These are phyloP conservation scores for Isatis tinctoria DNA, from an alignment of 345 rosid genomes.

Conservation along the genomic window DNA sequence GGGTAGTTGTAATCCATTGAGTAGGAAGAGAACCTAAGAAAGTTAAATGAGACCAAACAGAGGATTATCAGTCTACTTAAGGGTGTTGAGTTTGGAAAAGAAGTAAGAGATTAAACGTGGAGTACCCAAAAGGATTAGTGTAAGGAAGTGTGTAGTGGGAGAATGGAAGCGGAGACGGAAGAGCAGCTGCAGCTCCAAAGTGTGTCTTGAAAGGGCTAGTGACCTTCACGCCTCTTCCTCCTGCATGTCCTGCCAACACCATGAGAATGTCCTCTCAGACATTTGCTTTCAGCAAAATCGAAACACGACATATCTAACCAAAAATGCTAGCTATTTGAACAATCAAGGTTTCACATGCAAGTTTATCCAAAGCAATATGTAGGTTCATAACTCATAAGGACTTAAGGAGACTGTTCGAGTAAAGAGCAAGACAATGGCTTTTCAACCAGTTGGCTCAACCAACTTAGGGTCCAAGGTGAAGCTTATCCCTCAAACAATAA, in stretches of 20 bases:
- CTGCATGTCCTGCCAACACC: slow-evolving; percentile 39
- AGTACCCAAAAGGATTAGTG: slow-evolving; percentile 66
- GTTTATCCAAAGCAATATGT: not conserved
- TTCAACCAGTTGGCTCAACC: not conserved
- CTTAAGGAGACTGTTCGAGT: not conserved
- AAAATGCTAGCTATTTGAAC: not conserved
- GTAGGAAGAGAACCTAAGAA: slow-evolving; percentile 78
- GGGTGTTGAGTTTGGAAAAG: not conserved
- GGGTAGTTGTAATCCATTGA: slow-evolving; percentile 89
- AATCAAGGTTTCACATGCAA: not conserved
- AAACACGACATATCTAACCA: not conserved
- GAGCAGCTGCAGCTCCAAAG: slow-evolving; percentile 60
- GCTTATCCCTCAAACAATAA: not conserved
- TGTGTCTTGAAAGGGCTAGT: slow-evolving; percentile 74
- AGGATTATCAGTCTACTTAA: slow-evolving; percentile 1
- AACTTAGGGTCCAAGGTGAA: not conserved
- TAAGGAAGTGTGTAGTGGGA: slow-evolving; percentile 87
- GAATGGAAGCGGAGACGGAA: slow-evolving; percentile 75
- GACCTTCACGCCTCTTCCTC: slow-evolving; percentile 64
- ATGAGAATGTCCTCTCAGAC: not conserved
- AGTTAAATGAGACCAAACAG: slow-evolving; percentile 5
- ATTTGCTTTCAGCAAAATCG: not conserved
- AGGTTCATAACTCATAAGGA: not conserved
- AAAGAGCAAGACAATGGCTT: not conserved
- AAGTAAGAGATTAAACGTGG: not conserved